phyloP scores from a whole-genome alignment of 495 filamentous ascomycete genomes.

The Penicillium parvum region DNA sequence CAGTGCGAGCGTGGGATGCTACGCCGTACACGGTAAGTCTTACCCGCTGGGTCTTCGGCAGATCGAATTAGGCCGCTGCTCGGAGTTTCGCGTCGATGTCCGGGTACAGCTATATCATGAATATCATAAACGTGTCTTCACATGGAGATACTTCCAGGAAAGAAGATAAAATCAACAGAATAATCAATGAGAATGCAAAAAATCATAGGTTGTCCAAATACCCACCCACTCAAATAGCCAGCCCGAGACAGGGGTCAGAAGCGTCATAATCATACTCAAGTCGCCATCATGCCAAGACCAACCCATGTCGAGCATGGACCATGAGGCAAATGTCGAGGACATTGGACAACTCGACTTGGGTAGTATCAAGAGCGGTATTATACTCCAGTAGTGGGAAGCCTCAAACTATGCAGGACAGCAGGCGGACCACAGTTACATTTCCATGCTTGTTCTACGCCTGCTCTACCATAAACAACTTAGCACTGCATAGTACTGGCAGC shows the following conservation, averaged over 20 bases:
- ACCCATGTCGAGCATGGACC: constrained; percentile 1
- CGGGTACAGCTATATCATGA: too few species aligned
- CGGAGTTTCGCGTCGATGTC: neutral
- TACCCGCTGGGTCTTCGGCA: constrained; percentile 24
- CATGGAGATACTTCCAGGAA: too few species aligned
- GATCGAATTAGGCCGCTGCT: too few species aligned
- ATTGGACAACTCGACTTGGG: too few species aligned
- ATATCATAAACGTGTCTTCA: too few species aligned
- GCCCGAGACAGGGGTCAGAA: neutral
- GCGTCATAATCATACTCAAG: too few species aligned
- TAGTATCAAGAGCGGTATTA: too few species aligned
- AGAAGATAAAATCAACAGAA: neutral
- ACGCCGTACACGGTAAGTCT: constrained; percentile 27
- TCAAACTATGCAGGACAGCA: neutral
- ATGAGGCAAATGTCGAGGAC: constrained; percentile 1
- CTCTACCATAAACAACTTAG: too few species aligned
- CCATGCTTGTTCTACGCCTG: constrained; percentile 46
- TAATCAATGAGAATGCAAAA: neutral
- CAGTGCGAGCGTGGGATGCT: constrained; percentile 19
- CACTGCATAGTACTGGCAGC: too few species aligned
- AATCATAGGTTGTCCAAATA: neutral
- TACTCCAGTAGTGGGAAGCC: too few species aligned
- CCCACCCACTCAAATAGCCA: neutral
- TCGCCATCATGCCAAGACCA: neutral
- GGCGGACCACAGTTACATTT: constrained; percentile 26